Base-by-base conservation (phyloP, 768 basidiomycete species). In the Boletellus emodensis region DNA sequence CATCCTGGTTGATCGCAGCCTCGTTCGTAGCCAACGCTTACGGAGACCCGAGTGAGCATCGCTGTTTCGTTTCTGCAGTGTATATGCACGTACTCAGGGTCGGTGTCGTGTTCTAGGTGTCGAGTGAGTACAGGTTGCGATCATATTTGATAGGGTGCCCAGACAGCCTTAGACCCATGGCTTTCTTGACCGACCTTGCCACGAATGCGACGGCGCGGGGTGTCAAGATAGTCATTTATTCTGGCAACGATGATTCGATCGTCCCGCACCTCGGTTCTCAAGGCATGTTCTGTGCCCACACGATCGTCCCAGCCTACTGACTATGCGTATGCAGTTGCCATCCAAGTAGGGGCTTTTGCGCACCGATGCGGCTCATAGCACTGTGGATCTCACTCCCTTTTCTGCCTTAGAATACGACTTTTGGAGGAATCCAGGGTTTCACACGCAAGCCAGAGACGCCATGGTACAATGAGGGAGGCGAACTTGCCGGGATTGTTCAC, bases 381-480 rank as follows among this genome's bases (percentile, higher is more conserved):
- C 7, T 2, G 1, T 42, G 15, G 20, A 20, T 47, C 52, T 48
- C n/a, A 57, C 6, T 9, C 9, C 24, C 18, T 26, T 1, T 34
- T 2, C 11, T 48, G 0, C 24, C 4, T 4, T 52, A 87, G 82
- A 90, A 90, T 59, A 86, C 85, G n/a, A 88, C 86, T 1, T 90
- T 88, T 59, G 85, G 85, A 24, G 85, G 85, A 8, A 81, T 82
- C 36, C 83, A 83, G 66, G 87, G 87, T 2, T 90, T 90, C 63
- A 80, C 83, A 0, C 72, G 79, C 38, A 77, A 74, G 49, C 87
- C 87, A 3, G 74, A 79, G 0, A 88, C 87, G 1, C 78, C 80
- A 0, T 88, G 85, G 84, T 69, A 66, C 45, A 78, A 81, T 49
- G 82, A 84, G 44, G 58, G 62, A 0, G 79, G 79, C 13, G 67